These are phyloP conservation scores for Chlamydomonas incerta DNA, from an alignment of 139 green algal genomes.

Conservation along the genomic window DNA sequence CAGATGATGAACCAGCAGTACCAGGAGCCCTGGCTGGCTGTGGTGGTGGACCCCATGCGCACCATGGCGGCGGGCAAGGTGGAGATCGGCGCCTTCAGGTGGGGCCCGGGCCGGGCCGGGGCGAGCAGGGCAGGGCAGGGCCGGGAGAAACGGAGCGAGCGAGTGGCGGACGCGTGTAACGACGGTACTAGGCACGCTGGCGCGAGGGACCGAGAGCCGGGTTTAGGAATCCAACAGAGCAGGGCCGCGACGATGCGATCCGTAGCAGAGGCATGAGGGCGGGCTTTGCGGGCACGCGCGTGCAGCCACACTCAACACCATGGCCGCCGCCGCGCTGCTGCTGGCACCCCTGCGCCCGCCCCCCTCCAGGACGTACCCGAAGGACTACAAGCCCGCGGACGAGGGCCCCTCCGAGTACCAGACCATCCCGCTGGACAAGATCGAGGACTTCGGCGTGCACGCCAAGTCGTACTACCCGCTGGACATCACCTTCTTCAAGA, in stretches of 20 bases:
- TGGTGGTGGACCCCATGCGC: constrained; percentile 97
- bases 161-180: no score
- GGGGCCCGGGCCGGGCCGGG: background rate
- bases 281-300: no score
- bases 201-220: no score
- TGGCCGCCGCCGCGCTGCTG: background rate
- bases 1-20: constrained; percentile 89
- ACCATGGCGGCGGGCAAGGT: constrained; percentile 97
- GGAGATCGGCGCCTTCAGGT: constrained; percentile 94
- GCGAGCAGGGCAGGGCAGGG: no score
- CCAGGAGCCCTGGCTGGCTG: constrained; percentile 95
- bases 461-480: constrained; percentile 84
- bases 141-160: no score
- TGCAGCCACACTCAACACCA: no score
- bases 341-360: background rate
- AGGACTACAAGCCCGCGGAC: constrained; percentile 79
- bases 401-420: constrained; percentile 93
- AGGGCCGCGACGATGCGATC: no score
- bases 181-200: no score
- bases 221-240: no score
- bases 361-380: constrained; percentile 50
- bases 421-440: constrained; percentile 96
- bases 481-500: constrained; percentile 97
- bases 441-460: constrained; percentile 97
- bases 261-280: no score